Conservation (phyloP, 192 early-diverging fungal species). For the Entophlyctis luteolus region DNA sequence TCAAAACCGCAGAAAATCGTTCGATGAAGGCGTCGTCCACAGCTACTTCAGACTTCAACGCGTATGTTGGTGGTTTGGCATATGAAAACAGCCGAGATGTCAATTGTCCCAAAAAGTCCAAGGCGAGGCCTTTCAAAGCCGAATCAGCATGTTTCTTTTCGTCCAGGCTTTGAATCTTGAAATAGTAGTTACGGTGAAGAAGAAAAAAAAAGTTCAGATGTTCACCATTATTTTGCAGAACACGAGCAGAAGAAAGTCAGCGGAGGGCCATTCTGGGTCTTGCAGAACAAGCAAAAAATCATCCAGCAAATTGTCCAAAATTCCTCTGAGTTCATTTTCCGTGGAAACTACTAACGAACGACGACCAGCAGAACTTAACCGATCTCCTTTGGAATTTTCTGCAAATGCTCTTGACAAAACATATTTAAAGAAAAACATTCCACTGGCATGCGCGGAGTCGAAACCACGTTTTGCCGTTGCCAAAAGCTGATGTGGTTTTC, state of each 20-base stretch:
- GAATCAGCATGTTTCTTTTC: slow-evolving; percentile 31
- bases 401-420: slow-evolving; percentile 39
- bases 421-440: slow-evolving; percentile 32
- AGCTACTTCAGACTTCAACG: neutral
- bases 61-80: neutral
- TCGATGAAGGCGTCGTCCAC: neutral
- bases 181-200: neutral
- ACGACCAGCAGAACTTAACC: neutral
- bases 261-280: slow-evolving; percentile 87
- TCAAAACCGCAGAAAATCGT: neutral
- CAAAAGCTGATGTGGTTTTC: neutral
- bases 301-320: slow-evolving; percentile 69
- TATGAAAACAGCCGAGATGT: neutral
- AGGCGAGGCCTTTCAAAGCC: slow-evolving; percentile 17
- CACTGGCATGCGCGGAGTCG: slow-evolving; percentile 15
- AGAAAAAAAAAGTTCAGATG: slow-evolving; percentile 1
- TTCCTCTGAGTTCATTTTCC: slow-evolving; percentile 67
- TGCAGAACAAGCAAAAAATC: slow-evolving; percentile 70
- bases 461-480: slow-evolving; percentile 12
- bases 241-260: slow-evolving; percentile 65
- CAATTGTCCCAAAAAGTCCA: slow-evolving; percentile 39
- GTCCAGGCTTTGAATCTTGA: slow-evolving; percentile 34
- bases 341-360: slow-evolving; percentile 18
- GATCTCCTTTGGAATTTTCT: neutral
- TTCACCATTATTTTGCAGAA: slow-evolving; percentile 68